These are phyloP conservation scores for Hygrocybe punicea DNA, from an alignment of 768 basidiomycete species.

Conservation along the genomic window DNA sequence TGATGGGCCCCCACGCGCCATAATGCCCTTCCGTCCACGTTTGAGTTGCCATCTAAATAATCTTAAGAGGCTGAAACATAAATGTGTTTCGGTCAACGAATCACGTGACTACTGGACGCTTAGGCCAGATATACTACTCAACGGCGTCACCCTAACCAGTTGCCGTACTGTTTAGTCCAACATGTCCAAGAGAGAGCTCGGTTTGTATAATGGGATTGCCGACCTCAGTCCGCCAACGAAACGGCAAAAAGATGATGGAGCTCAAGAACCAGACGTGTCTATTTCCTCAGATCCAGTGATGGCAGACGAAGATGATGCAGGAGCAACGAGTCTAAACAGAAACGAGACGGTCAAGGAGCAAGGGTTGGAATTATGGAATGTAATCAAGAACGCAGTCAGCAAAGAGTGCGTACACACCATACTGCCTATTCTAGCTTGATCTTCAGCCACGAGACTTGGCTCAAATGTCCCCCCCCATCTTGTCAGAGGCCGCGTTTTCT, in stretches of 20 bases:
- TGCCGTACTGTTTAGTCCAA: not conserved
- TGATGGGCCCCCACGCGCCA: constrained; percentile 62
- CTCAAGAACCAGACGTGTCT: constrained; percentile 1
- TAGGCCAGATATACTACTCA: no score
- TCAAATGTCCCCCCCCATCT: constrained; percentile 17
- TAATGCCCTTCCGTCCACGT: not conserved
- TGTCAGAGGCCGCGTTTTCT: constrained; percentile 60
- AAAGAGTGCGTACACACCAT: constrained; percentile 73
- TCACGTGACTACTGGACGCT: no score
- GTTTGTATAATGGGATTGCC: constrained; percentile 28
- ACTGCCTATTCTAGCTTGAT: constrained; percentile 41
- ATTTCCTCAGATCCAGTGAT: constrained; percentile 5
- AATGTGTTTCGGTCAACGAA: no score
- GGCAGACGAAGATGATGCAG: constrained; percentile 4
- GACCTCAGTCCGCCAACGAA: constrained; percentile 48
- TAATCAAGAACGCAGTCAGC: constrained; percentile 76
- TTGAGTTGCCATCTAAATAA: no score
- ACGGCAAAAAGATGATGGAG: constrained; percentile 43
- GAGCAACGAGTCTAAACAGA: constrained; percentile 24
- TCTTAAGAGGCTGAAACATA: no score
- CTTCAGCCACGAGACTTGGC: constrained; percentile 28
- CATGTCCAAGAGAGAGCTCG: constrained; percentile 55
- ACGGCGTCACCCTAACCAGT: no score
- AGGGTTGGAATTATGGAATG: constrained; percentile 71
- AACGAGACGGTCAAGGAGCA: constrained; percentile 50